phyloP scores from a whole-genome alignment of 192 early-diverging fungal genomes.

The Umbelopsis isabellina region DNA sequence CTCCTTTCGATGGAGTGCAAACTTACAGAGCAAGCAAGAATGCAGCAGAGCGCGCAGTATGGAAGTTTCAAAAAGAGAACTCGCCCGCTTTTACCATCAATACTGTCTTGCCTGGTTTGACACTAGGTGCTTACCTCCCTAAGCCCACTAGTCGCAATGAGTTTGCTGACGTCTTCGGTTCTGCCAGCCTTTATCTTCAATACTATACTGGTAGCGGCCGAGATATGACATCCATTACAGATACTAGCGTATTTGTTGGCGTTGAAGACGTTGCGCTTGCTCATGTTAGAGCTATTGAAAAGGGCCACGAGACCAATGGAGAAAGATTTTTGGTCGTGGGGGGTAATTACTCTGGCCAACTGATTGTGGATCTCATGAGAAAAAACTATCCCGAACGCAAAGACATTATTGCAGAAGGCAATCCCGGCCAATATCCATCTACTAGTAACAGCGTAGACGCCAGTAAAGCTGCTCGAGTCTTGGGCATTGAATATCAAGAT shows the following conservation, averaged over 20 bases:
- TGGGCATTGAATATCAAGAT: no score
- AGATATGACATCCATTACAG: no score
- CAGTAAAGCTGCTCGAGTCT: neutral
- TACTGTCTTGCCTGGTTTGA: slow-evolving; percentile 1
- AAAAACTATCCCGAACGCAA: neutral
- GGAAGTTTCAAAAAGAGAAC: slow-evolving; percentile 15
- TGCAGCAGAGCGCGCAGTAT: slow-evolving; percentile 11
- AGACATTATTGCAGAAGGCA: slow-evolving; percentile 1
- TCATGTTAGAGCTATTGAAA: no score
- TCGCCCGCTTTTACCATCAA: slow-evolving; percentile 13
- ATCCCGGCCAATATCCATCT: neutral
- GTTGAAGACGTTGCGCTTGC: no score
- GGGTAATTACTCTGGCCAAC: no score
- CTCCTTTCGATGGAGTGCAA: neutral
- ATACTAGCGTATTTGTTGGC: no score
- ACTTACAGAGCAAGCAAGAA: slow-evolving; percentile 13
- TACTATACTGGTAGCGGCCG: no score
- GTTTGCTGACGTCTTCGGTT: no score
- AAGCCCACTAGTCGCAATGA: neutral
- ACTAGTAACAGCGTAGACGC: neutral
- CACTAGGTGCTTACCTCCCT: neutral
- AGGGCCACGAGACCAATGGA: no score
- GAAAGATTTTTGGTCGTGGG: no score
- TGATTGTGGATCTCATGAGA: neutral
- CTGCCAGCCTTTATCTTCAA: no score